Evolutionary conservation across 495 filamentous ascomycete species (phyloP).

Genomic region (Copromyces sp.): DNA sequence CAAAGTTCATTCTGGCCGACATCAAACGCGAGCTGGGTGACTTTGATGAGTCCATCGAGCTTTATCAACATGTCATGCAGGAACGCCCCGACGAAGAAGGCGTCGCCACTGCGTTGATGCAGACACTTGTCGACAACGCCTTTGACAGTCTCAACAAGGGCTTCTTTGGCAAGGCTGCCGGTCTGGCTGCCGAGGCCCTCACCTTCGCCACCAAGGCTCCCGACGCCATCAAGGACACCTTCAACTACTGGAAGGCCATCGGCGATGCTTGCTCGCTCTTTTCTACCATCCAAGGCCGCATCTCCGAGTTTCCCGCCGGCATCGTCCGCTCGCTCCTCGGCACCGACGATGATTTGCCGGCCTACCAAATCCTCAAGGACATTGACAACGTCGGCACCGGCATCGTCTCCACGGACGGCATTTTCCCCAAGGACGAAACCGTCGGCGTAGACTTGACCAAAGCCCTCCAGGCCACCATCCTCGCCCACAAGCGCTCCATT

Average conservation of each 20-base stretch:
- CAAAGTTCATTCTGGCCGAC: slow-evolving; percentile 94
- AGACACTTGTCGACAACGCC: slow-evolving; percentile 74
- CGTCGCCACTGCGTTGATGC: slow-evolving; percentile 74
- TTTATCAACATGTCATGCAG: slow-evolving; percentile 62
- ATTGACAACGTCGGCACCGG: slow-evolving; percentile 56
- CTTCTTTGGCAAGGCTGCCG: slow-evolving; percentile 68
- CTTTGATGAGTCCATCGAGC: slow-evolving; percentile 67
- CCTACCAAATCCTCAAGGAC: slow-evolving; percentile 55
- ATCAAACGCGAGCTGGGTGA: slow-evolving; percentile 84
- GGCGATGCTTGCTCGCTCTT: slow-evolving; percentile 85
- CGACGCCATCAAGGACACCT: slow-evolving; percentile 46
- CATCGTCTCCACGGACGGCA: slow-evolving; percentile 33
- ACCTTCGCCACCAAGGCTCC: slow-evolving; percentile 28
- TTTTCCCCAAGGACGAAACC: slow-evolving; percentile 35
- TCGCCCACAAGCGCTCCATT: slow-evolving; percentile 82
- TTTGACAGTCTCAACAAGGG: slow-evolving; percentile 69
- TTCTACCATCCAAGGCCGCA: slow-evolving; percentile 58
- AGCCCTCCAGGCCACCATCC: slow-evolving; percentile 57
- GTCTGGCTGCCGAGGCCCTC: slow-evolving; percentile 42
- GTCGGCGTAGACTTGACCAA: slow-evolving; percentile 37
- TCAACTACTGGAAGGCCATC: slow-evolving; percentile 91
- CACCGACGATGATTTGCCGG: slow-evolving; percentile 36
- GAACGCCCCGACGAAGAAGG: slow-evolving; percentile 66
- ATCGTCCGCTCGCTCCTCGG: slow-evolving; percentile 47
- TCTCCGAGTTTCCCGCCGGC: slow-evolving; percentile 46